phyloP scores from a whole-genome alignment of 2,329 filamentous ascomycete species.

The Xylariaceae sp. region DNA sequence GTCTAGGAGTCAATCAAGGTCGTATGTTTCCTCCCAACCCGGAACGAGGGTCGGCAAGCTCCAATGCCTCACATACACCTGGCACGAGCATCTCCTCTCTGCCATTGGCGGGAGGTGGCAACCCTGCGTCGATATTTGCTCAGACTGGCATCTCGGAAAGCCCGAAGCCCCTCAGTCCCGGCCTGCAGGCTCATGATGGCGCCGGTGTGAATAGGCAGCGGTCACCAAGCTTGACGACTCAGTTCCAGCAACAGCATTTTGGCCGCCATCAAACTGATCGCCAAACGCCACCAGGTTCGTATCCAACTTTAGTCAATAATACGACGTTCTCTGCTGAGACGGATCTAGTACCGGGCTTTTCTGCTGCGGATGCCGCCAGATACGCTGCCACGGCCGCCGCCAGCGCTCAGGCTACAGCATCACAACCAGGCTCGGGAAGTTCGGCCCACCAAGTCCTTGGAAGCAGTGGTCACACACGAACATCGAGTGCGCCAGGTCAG shows the following conservation, averaged over 20 bases:
- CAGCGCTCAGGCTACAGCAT: slow-evolving; percentile 18
- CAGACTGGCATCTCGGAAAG: slow-evolving; percentile 78
- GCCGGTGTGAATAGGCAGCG: slow-evolving; percentile 51
- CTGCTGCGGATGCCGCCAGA: slow-evolving; percentile 29
- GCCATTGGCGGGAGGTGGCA: slow-evolving; percentile 43
- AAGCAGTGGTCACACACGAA: slow-evolving; percentile 28
- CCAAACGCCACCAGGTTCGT: slow-evolving; percentile 51
- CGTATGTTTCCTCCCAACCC: slow-evolving; percentile 61
- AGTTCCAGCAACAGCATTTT: slow-evolving; percentile 62
- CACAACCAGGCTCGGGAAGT: slow-evolving; percentile 24
- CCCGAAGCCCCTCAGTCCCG: slow-evolving; percentile 75
- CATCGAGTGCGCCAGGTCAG: slow-evolving; percentile 49
- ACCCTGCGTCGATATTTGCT: slow-evolving; percentile 56
- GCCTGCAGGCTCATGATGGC: slow-evolving; percentile 50
- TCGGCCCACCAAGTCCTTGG: slow-evolving; percentile 19
- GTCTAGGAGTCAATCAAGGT: slow-evolving; percentile 45
- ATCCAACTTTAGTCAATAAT: slow-evolving; percentile 28
- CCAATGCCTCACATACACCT: slow-evolving; percentile 52
- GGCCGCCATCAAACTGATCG: slow-evolving; percentile 54
- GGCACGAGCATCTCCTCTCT: slow-evolving; percentile 48
- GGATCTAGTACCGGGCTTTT: slow-evolving; percentile 27
- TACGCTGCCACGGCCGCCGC: slow-evolving; percentile 25
- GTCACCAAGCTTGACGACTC: slow-evolving; percentile 62
- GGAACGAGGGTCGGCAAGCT: slow-evolving; percentile 51
- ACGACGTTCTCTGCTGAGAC: slow-evolving; percentile 25